A percentile compares a stretch with the other conserved stretches of the same genome.
phyloP scores from a whole-genome alignment of 176 grass and related monocot species.

The Carex kokanica region DNA sequence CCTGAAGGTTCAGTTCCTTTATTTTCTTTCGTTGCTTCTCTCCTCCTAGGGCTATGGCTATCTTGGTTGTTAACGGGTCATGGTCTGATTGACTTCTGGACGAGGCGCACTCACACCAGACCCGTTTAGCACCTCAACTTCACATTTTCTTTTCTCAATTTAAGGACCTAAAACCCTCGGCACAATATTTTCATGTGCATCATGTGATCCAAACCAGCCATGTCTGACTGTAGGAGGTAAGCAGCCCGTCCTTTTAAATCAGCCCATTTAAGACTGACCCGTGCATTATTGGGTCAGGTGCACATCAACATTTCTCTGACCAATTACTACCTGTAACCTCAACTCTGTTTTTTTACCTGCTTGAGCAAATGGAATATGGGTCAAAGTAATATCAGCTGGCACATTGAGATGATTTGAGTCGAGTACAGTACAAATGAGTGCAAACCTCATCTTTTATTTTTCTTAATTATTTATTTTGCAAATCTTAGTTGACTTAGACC shows the following conservation, averaged over 20 bases:
- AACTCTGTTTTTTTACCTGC: neutral
- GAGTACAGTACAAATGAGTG: neutral
- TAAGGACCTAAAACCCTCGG: too few species aligned
- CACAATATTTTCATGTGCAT: neutral
- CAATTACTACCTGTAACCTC: neutral
- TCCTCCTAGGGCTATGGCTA: neutral
- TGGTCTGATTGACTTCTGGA: neutral
- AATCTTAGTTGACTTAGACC: neutral
- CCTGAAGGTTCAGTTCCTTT: slow-evolving; percentile 29
- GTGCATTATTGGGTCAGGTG: neutral
- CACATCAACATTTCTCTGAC: neutral
- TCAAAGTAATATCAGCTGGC: neutral
- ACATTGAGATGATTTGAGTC: neutral
- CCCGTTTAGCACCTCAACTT: neutral
- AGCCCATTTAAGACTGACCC: neutral
- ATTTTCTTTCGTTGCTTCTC: neutral
- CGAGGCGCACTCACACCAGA: neutral
- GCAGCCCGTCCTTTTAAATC: neutral
- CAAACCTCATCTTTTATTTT: neutral
- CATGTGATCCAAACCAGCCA: neutral
- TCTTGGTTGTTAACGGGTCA: neutral
- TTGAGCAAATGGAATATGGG: neutral
- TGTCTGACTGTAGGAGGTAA: neutral
- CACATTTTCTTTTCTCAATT: too few species aligned
- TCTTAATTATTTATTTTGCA: neutral